A percentile compares a stretch with the other conserved stretches of the same genome.
Evolutionary conservation across 1,139 yeast species (phyloP).

Genomic region (Hemisphaericaspora xylofermentans): DNA sequence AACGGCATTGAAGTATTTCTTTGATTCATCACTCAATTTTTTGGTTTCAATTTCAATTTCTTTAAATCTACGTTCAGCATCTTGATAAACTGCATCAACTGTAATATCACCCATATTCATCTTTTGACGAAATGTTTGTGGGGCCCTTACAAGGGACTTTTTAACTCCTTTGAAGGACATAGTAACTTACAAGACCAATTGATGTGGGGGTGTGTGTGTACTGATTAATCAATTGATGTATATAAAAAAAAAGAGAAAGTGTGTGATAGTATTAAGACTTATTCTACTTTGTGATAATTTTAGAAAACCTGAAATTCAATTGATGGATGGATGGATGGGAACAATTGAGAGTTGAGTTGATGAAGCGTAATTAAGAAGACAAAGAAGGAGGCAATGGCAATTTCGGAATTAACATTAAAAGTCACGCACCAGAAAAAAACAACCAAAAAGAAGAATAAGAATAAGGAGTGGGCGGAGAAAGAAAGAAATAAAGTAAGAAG

Average conservation of each 20-base stretch:
- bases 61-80: slow-evolving; percentile 93
- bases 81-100: slow-evolving; percentile 83
- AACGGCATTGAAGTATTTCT: slow-evolving; percentile 84
- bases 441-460: too few species aligned
- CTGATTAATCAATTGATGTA: too few species aligned
- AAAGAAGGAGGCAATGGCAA: not conserved
- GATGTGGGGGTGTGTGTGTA: too few species aligned
- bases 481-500: too few species aligned
- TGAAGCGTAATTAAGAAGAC: not conserved
- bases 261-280: too few species aligned
- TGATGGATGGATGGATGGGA: not conserved
- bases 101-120: slow-evolving; percentile 84
- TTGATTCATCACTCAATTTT: slow-evolving; percentile 85
- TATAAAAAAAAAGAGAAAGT: too few species aligned
- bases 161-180: slow-evolving; percentile 96
- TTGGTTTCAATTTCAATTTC: slow-evolving; percentile 89
- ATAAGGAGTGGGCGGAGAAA: too few species aligned
- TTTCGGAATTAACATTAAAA: too few species aligned
- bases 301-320: not conserved
- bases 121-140: slow-evolving; percentile 75
- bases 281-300: not conserved
- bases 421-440: too few species aligned
- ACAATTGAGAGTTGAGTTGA: too few species aligned
- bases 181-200: not conserved
- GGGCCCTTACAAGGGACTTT: slow-evolving; percentile 84